Conservation (phyloP, 2,329 filamentous ascomycete genomes). For the Lasiodiplodia citricola region DNA sequence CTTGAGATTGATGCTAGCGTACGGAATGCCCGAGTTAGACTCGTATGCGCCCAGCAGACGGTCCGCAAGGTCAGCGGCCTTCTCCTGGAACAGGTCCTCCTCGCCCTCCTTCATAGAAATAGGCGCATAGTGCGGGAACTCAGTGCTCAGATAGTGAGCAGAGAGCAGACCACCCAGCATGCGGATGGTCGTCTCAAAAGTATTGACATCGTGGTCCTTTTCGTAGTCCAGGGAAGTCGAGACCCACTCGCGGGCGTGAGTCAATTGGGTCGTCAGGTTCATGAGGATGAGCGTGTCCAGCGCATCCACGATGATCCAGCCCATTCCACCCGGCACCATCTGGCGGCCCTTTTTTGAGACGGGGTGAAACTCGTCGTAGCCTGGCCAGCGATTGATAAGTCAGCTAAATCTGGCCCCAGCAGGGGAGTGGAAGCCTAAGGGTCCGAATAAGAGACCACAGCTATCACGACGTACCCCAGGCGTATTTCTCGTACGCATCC, state of each 20-base stretch:
- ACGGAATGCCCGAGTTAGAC: constrained; percentile 83
- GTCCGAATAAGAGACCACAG: neutral
- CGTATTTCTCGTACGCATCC: constrained; percentile 90
- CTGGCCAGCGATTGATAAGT: constrained; percentile 30
- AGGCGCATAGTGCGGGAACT: constrained; percentile 79
- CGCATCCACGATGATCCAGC: constrained; percentile 97
- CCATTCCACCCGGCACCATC: constrained; percentile 86
- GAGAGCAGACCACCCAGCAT: constrained; percentile 94
- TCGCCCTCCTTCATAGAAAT: constrained; percentile 72
- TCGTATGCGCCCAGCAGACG: constrained; percentile 87
- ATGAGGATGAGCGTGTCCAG: constrained; percentile 97
- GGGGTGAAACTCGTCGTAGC: constrained; percentile 86
- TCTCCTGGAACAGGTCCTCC: constrained; percentile 94
- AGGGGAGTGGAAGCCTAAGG: neutral
- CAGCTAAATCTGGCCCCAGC: neutral
- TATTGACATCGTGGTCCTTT: constrained; percentile 94
- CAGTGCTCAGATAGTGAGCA: constrained; percentile 90
- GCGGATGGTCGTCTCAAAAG: constrained; percentile 96
- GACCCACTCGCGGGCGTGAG: constrained; percentile 88
- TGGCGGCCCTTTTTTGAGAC: constrained; percentile 77
- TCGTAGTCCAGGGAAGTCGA: constrained; percentile 80
- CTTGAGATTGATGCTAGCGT: constrained; percentile 86
- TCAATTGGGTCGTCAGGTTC: constrained; percentile 87
- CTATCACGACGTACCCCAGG: constrained; percentile 74
- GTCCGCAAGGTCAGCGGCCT: constrained; percentile 90